A percentile compares a stretch with the other conserved stretches of the same genome.
Conservation (phyloP, 768 basidiomycete genomes). For the Russula sp. region DNA sequence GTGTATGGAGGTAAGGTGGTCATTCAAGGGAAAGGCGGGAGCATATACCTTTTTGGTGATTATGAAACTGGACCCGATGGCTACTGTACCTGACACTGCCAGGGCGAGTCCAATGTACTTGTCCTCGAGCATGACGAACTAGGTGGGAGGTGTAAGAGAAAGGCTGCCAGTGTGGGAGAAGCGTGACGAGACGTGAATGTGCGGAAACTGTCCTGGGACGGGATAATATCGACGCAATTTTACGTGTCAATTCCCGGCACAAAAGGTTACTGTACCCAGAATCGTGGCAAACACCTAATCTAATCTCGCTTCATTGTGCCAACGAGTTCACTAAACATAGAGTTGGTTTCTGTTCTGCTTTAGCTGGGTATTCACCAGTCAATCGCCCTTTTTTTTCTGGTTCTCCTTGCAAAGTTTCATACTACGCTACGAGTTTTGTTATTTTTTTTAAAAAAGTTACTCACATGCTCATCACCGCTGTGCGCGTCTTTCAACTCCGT, state of each 20-base stretch:
- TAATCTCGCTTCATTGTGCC: background rate
- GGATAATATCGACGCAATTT: background rate
- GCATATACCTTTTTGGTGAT: constrained; percentile 91
- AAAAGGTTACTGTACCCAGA: background rate
- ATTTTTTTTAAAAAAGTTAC: too few species aligned
- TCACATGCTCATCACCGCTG: constrained; percentile 5
- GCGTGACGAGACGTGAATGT: background rate
- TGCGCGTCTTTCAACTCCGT: constrained; percentile 19
- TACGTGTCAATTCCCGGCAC: background rate
- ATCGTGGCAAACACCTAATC: constrained; percentile 1
- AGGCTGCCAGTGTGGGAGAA: background rate
- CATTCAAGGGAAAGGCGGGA: background rate
- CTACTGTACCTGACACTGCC: constrained; percentile 75
- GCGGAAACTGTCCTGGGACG: background rate
- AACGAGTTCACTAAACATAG: too few species aligned
- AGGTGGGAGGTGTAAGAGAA: background rate
- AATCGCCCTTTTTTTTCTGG: too few species aligned
- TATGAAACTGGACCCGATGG: constrained; percentile 95
- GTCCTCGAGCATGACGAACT: constrained; percentile 66
- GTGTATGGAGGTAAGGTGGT: constrained; percentile 8
- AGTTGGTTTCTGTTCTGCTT: too few species aligned
- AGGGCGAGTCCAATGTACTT: constrained; percentile 93
- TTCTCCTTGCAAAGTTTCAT: too few species aligned
- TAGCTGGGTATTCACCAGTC: too few species aligned
- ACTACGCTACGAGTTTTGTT: too few species aligned